Base-by-base conservation (phyloP, 2,329 filamentous ascomycete genomes). In the Nectriaceae sp. region DNA sequence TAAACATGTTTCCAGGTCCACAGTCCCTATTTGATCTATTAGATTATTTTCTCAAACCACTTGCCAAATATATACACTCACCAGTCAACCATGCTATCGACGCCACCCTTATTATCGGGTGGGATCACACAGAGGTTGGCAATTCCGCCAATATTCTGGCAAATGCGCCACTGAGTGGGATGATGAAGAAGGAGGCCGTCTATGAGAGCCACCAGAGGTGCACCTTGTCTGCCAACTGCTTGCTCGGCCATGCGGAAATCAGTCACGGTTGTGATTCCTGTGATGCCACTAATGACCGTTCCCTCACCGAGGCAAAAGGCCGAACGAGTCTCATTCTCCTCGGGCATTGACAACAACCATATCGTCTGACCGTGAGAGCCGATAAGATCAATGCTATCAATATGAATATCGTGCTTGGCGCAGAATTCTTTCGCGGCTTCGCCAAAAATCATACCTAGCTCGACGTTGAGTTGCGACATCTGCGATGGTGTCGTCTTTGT, bases 81-180 rank as follows among this genome's bases (percentile, higher is more conserved):
- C 26, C 26, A 31, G 8, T 8, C 15, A 31, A 31, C 15, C 26
- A n/a, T n/a, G n/a, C n/a, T n/a, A n/a, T n/a, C n/a, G n/a, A n/a
- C n/a, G n/a, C n/a, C n/a, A n/a, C n/a, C n/a, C n/a, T n/a, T n/a
- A n/a, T n/a, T n/a, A n/a, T 77, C 70, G 0, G 77, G 74, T 4
- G 77, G 77, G 35, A 83, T 79, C 64, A 83, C 82, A 65, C 75
- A 83, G 20, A 84, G 75, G 53, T 80, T 84, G 21, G 76, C 76
- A 39, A 84, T 81, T 24, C 81, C 79, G 38, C 79, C 78, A 44
- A 84, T 83, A 57, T 83, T 83, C 57, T 84, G 77, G 60, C 79
- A 83, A 4, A 76, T 78, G 37, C 81, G 75, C 20, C 80, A 68
- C 62, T 81, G 82, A 4, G 65, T 76, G 0, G 79, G 77, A 55